Conservation (phyloP, 495 filamentous ascomycete genomes). For the Talaromyces wortmannii region DNA sequence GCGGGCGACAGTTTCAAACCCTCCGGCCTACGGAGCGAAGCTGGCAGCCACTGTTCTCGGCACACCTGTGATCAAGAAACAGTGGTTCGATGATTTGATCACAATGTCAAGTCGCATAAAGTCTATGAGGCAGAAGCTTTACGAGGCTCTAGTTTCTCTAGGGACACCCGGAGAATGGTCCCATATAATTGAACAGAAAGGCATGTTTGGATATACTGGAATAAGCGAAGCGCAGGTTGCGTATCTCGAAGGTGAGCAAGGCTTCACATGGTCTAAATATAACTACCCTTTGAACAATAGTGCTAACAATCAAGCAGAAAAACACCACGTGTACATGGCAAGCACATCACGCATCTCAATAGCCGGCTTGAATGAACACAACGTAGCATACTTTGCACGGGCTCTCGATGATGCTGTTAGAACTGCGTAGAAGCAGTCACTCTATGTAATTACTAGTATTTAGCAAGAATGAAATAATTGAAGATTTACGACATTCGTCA, state of each 20-base stretch:
- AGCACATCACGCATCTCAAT: slow-evolving; percentile 27
- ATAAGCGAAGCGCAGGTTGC: not conserved
- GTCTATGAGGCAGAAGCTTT: slow-evolving; percentile 23
- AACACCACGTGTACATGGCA: slow-evolving; percentile 32
- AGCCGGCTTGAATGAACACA: slow-evolving; percentile 30
- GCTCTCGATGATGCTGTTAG: not conserved
- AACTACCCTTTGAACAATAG: not conserved
- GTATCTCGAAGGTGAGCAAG: slow-evolving; percentile 22
- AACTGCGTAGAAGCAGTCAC: not conserved
- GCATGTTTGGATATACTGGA: slow-evolving; percentile 21
- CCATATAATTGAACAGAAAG: slow-evolving; percentile 10
- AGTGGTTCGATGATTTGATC: slow-evolving; percentile 32
- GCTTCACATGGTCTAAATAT: not conserved
- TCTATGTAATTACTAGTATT: too few species aligned
- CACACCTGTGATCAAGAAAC: slow-evolving; percentile 10
- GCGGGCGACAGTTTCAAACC: slow-evolving; percentile 32
- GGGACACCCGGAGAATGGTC: slow-evolving; percentile 10
- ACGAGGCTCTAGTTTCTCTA: slow-evolving; percentile 12
- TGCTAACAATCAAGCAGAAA: slow-evolving; percentile 10
- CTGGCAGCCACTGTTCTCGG: slow-evolving; percentile 27
- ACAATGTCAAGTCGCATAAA: slow-evolving; percentile 31
- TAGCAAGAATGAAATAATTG: too few species aligned
- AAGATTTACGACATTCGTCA: too few species aligned
- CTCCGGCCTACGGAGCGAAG: slow-evolving; percentile 31
- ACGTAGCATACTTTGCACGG: slow-evolving; percentile 34